Conservation (phyloP, 2,329 filamentous ascomycete genomes). For the Sphaerulina populicola region DNA sequence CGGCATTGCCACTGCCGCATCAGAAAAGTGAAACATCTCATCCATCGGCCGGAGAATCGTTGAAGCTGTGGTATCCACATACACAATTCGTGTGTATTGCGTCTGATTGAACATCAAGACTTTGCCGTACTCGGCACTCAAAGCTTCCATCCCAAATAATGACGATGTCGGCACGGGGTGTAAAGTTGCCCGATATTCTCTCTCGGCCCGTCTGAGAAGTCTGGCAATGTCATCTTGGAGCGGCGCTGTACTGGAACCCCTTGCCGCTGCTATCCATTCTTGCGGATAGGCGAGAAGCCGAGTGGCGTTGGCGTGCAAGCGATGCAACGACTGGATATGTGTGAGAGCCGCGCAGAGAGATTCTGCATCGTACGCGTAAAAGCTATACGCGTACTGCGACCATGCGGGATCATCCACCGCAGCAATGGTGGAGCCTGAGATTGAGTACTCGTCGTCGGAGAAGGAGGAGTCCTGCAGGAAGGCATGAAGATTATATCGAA, state of each 20-base stretch:
- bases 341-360: conserved; percentile 40
- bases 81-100: conserved; percentile 50
- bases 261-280: background rate
- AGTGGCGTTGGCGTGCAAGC: conserved; percentile 36
- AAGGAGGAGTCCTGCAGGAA: background rate
- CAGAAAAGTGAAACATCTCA: conserved; percentile 59
- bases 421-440: background rate
- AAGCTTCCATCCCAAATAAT: conserved; percentile 38
- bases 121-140: conserved; percentile 58
- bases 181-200: conserved; percentile 43
- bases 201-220: conserved; percentile 42
- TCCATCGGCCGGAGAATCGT: conserved; percentile 50
- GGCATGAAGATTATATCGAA: background rate
- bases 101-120: conserved; percentile 59
- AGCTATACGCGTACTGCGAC: conserved; percentile 37
- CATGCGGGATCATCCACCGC: background rate
- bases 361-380: conserved; percentile 38
- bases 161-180: conserved; percentile 34
- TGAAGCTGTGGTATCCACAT: conserved; percentile 53
- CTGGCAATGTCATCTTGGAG: conserved; percentile 25
- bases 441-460: no score
- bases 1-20: conserved; percentile 55
- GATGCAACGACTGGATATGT: conserved; percentile 37
- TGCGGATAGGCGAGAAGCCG: conserved; percentile 39
- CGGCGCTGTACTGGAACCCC: background rate